These are phyloP conservation scores for Solanum hybrid DNA, from an alignment of 305 asterid species.

Conservation along the genomic window DNA sequence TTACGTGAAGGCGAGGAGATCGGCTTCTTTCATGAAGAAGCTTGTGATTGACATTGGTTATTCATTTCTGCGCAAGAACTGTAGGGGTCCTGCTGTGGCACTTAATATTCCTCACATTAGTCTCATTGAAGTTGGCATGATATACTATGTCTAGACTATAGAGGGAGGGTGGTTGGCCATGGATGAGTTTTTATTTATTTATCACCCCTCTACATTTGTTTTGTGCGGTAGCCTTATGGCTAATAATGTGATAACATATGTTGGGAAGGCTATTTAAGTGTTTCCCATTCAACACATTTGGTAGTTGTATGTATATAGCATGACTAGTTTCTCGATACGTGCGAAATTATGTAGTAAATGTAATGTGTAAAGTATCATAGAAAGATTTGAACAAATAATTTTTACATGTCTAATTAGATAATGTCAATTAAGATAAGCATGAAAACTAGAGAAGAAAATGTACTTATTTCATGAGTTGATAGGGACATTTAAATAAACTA, in stretches of 20 bases:
- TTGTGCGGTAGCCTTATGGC: neutral
- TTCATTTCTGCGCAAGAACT: conserved; percentile 85
- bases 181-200: neutral
- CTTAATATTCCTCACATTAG: conserved; percentile 91
- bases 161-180: neutral
- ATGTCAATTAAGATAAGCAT: neutral
- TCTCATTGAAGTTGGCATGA: conserved; percentile 93
- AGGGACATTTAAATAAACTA: neutral
- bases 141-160: conserved; percentile 56
- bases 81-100: conserved; percentile 91
- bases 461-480: neutral
- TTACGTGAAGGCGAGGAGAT: conserved; percentile 75
- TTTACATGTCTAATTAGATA: neutral
- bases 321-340: neutral
- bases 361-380: neutral
- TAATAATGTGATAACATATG: neutral
- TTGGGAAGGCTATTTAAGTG: neutral
- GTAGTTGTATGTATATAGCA: neutral
- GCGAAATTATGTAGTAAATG: neutral
- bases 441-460: neutral
- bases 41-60: conserved; percentile 76
- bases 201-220: neutral
- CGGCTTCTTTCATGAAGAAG: conserved; percentile 65
- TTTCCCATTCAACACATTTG: neutral
- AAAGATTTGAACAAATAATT: neutral